These are phyloP conservation scores for Cryptococcus jaspeensis DNA, from an alignment of 1,284 basidiomycete species.

Conservation along the genomic window DNA sequence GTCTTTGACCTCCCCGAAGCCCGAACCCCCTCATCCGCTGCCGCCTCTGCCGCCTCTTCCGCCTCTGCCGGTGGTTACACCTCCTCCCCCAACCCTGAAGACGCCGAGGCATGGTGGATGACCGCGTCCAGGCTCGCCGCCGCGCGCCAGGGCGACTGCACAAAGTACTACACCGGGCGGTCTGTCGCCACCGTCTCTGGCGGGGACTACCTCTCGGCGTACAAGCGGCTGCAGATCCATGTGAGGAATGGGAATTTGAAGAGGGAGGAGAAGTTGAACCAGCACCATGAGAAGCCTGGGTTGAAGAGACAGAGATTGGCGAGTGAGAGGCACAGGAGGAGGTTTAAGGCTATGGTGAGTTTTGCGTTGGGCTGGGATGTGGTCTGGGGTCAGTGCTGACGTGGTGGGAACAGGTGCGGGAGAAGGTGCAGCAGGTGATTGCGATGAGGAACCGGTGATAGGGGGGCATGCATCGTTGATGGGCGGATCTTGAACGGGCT, in stretches of 20 bases:
- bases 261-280: conserved; percentile 22
- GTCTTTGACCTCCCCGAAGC: too few relatives aligned
- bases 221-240: conserved; percentile 16
- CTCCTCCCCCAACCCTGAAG: background rate
- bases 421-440: conserved; percentile 37
- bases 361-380: background rate
- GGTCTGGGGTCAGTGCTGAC: background rate
- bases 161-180: conserved; percentile 9
- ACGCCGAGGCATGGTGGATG: conserved; percentile 3
- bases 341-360: conserved; percentile 48
- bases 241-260: conserved; percentile 23
- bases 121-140: background rate
- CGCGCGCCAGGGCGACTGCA: conserved; percentile 2
- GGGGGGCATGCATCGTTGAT: background rate
- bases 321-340: conserved; percentile 38
- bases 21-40: background rate
- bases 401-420: conserved; percentile 26
- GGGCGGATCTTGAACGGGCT: too few relatives aligned
- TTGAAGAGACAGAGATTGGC: conserved; percentile 33
- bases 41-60: background rate
- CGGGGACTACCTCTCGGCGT: conserved; percentile 21
- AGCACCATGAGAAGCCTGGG: conserved; percentile 42
- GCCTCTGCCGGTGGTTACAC: conserved; percentile 5
- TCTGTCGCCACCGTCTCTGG: conserved; percentile 5
- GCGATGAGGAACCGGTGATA: conserved; percentile 25